Base-by-base conservation (phyloP, 2,329 filamentous ascomycete genomes). In the Coniochaeta pulveracea region DNA sequence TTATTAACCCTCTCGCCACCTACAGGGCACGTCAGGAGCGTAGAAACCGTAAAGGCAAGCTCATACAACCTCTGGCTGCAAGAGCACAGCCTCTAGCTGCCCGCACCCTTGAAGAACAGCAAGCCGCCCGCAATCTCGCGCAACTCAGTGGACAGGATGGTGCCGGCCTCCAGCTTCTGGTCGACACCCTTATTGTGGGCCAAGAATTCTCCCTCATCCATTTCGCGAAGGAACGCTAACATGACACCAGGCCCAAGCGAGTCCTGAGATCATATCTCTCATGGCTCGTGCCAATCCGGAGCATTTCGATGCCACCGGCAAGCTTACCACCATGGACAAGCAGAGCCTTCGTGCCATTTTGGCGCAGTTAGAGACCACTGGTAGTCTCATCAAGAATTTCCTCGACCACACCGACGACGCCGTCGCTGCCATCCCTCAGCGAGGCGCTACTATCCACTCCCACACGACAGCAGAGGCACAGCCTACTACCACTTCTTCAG, bases 71-170 rank as follows among this genome's bases (percentile, higher is more conserved):
- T 57, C 63, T 44, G n/a, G 29, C 26, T 17, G 27, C 30, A 11
- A 10, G 27, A 19, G 9, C 16, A 25, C 10, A 6, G 9, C 18
- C 33, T 10, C 15, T 24, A 12, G 17, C 34, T 21, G 19, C 32
- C 7, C 61, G 58, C 32, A 61, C 56, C n/a, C 55, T 82, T 14
- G 63, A 69, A 34, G 72, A 82, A 51, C 69, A 80, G 47, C 77
- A 82, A 48, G 68, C 75, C 26, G 77, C 76, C 4, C 63, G 84
- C 38, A 76, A 73, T 39, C 61, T 85, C 19, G 62, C 69, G 27
- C 66, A 70, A 40, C 58, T 84, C 30, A 63, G 61, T 35, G 62
- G 64, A 42, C 60, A 65, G 40, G 55, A 56, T 34, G 61, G 66
- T 16, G 58, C 71, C 32, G 59, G 62, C 19, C 49, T 76, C 32